Conservation (phyloP, 768 basidiomycete species). For the Pleurotus djamor region DNA sequence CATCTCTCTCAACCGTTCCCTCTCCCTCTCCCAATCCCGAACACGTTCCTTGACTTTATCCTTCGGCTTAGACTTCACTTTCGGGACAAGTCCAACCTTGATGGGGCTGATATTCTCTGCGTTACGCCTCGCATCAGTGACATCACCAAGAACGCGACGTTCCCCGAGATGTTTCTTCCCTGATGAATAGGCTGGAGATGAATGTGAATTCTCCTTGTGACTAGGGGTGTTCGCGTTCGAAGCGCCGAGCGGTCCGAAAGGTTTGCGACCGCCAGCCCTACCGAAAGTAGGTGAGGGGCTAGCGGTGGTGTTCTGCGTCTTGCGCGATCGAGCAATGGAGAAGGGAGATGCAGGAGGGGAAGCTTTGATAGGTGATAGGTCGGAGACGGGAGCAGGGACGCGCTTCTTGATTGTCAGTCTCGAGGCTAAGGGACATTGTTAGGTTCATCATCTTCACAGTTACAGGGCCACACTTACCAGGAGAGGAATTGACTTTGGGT, state of each 20-base stretch:
- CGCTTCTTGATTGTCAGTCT: constrained; percentile 37
- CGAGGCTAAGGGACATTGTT: constrained; percentile 4
- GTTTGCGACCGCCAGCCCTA: neutral
- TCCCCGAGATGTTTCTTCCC: constrained; percentile 12
- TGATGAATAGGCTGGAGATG: constrained; percentile 14
- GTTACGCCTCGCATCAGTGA: constrained; percentile 31
- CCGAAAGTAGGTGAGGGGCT: neutral
- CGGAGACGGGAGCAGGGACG: constrained; percentile 26
- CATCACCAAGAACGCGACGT: constrained; percentile 33
- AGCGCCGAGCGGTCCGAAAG: neutral
- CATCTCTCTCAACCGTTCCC: constrained; percentile 69
- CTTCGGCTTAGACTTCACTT: constrained; percentile 31
- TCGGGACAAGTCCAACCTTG: constrained; percentile 5
- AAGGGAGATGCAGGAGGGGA: constrained; percentile 43
- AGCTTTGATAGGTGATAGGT: constrained; percentile 53
- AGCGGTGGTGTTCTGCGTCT: neutral
- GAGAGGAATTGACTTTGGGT: constrained; percentile 33
- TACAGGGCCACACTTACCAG: constrained; percentile 27
- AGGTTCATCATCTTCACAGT: neutral
- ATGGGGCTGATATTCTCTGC: constrained; percentile 13
- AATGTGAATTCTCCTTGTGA: constrained; percentile 4
- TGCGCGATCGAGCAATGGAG: constrained; percentile 11
- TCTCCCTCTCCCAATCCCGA: constrained; percentile 75
- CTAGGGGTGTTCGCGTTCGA: constrained; percentile 7
- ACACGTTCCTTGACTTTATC: constrained; percentile 60